Conservation (phyloP, 1,284 basidiomycete species). For the Coniferiporia weirii region DNA sequence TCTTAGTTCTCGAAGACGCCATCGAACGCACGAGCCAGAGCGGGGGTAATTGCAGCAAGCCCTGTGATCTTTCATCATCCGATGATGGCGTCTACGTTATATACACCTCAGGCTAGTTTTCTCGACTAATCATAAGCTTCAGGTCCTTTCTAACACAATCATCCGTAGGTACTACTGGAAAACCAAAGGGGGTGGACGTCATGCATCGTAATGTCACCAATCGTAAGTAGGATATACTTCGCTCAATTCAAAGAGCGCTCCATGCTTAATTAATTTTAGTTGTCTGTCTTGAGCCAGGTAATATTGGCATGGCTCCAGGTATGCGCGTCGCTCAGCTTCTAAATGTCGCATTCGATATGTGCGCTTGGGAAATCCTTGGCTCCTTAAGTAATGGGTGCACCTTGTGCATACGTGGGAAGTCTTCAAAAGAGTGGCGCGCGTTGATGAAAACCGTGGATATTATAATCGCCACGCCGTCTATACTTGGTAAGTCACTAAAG, state of each 20-base stretch:
- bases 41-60: slow-evolving; percentile 28
- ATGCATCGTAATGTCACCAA: slow-evolving; percentile 55
- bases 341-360: slow-evolving; percentile 61
- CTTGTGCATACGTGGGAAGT: slow-evolving; percentile 49
- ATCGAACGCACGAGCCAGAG: slow-evolving; percentile 24
- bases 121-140: background rate
- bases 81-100: slow-evolving; percentile 53
- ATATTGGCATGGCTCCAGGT: slow-evolving; percentile 49
- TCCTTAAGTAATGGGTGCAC: slow-evolving; percentile 52
- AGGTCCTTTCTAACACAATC: slow-evolving; percentile 5
- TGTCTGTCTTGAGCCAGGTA: slow-evolving; percentile 48
- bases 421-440: slow-evolving; percentile 50
- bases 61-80: slow-evolving; percentile 35
- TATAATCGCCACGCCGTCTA: slow-evolving; percentile 49
- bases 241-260: slow-evolving; percentile 2
- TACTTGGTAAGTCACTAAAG: slow-evolving; percentile 34
- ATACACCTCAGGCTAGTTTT: slow-evolving; percentile 50
- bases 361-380: slow-evolving; percentile 58
- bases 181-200: slow-evolving; percentile 56
- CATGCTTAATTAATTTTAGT: slow-evolving; percentile 31
- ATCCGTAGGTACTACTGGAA: slow-evolving; percentile 47
- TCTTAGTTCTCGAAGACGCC: slow-evolving; percentile 42
- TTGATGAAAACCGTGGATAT: slow-evolving; percentile 54
- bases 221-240: slow-evolving; percentile 30
- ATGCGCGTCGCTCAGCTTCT: slow-evolving; percentile 52